phyloP scores from a whole-genome alignment of 495 filamentous ascomycete species.

The Podospora pseudoanserina region DNA sequence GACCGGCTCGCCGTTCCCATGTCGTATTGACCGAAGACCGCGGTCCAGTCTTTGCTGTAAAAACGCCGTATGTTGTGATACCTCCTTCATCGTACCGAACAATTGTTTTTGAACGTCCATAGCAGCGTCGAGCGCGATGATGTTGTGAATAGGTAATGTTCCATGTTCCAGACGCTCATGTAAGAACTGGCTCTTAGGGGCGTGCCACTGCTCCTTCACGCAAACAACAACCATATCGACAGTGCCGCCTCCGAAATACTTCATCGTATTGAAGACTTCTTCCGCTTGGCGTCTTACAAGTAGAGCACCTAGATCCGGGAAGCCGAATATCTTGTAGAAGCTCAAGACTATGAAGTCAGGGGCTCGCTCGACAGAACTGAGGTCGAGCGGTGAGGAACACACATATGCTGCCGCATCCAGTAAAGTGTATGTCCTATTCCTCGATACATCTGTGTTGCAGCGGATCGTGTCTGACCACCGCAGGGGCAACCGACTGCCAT shows the following conservation, averaged over 20 bases:
- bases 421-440: slow-evolving; percentile 58
- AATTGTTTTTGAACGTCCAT: slow-evolving; percentile 64
- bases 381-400: slow-evolving; percentile 70
- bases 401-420: slow-evolving; percentile 88
- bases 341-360: slow-evolving; percentile 88
- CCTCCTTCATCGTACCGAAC: slow-evolving; percentile 64
- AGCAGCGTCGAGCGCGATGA: slow-evolving; percentile 73
- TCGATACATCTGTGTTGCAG: neutral
- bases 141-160: slow-evolving; percentile 83
- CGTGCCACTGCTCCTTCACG: slow-evolving; percentile 66
- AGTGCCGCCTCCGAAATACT: slow-evolving; percentile 93
- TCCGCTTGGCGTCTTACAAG: slow-evolving; percentile 73
- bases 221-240: slow-evolving; percentile 71
- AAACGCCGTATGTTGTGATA: slow-evolving; percentile 71
- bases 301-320: slow-evolving; percentile 85
- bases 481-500: slow-evolving; percentile 72
- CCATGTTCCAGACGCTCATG: slow-evolving; percentile 87
- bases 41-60: slow-evolving; percentile 58
- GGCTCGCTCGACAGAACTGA: slow-evolving; percentile 56
- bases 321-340: slow-evolving; percentile 97
- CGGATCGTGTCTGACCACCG: slow-evolving; percentile 62
- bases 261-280: slow-evolving; percentile 57
- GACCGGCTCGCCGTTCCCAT: slow-evolving; percentile 63
- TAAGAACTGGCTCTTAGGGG: slow-evolving; percentile 63
- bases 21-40: slow-evolving; percentile 56